A percentile compares a stretch with the other conserved stretches of the same genome.
phyloP scores from a whole-genome alignment of 2,329 filamentous ascomycete species.

The Keithomyces neogunnii region DNA sequence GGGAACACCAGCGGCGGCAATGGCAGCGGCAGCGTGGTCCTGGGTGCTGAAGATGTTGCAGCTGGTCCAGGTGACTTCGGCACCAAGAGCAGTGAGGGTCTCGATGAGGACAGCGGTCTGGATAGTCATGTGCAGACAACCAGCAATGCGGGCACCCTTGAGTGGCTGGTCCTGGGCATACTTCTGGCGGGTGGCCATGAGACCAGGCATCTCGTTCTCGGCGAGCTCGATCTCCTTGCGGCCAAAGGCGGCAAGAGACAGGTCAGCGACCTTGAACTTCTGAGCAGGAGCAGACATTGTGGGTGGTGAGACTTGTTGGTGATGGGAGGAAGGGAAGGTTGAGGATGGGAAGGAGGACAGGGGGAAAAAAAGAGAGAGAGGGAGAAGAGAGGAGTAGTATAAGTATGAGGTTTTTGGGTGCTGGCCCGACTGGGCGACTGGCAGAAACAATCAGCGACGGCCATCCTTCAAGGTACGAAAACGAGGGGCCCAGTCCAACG shows the following conservation, averaged over 20 bases:
- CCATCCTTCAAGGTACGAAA: neutral
- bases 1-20: slow-evolving; percentile 85
- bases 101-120: slow-evolving; percentile 99
- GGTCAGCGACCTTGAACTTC: slow-evolving; percentile 98
- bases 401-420: slow-evolving; percentile 13
- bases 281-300: slow-evolving; percentile 67
- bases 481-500: neutral
- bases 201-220: slow-evolving; percentile 94
- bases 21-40: slow-evolving; percentile 95
- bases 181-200: slow-evolving; percentile 89
- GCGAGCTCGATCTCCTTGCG: slow-evolving; percentile 98
- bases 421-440: slow-evolving; percentile 2
- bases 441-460: neutral
- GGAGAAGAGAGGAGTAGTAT: slow-evolving; percentile 2
- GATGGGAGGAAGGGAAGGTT: slow-evolving; percentile 6
- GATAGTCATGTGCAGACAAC: slow-evolving; percentile 99
- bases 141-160: slow-evolving; percentile 89
- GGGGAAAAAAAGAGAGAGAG: slow-evolving; percentile 9
- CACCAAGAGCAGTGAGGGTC: slow-evolving; percentile 88
- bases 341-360: slow-evolving; percentile 11
- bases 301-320: slow-evolving; percentile 26
- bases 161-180: slow-evolving; percentile 91
- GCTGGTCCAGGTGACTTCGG: slow-evolving; percentile 96
- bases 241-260: slow-evolving; percentile 94
- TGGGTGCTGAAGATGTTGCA: slow-evolving; percentile 99